These are phyloP conservation scores for Ophiostoma sp. DNA, from an alignment of 2,329 filamentous ascomycete genomes.

Conservation along the genomic window DNA sequence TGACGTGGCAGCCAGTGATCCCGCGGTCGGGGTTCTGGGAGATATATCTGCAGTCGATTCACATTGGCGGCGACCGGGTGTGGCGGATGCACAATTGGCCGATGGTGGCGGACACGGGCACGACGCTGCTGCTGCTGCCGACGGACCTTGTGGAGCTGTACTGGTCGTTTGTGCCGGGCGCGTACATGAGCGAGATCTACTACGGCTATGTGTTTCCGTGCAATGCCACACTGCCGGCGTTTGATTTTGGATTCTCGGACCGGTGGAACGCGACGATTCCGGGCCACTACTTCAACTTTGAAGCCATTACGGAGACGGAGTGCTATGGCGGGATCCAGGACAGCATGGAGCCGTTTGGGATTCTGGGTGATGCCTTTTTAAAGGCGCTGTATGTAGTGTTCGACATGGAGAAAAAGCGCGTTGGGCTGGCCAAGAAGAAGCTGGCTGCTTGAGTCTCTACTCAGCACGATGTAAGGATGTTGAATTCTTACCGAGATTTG, in stretches of 20 bases:
- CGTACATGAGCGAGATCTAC: conserved; percentile 43
- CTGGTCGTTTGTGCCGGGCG: conserved; percentile 51
- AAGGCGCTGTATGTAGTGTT: conserved; percentile 74
- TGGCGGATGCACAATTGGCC: conserved; percentile 41
- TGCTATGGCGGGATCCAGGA: conserved; percentile 77
- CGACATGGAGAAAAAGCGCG: conserved; percentile 46
- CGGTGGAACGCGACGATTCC: conserved; percentile 44
- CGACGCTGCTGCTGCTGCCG: conserved; percentile 59
- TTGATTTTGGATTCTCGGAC: conserved; percentile 47
- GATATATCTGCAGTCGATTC: conserved; percentile 36
- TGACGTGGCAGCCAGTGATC: conserved; percentile 47
- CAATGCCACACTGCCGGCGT: conserved; percentile 44
- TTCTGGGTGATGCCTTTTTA: conserved; percentile 74
- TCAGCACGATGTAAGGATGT: not conserved
- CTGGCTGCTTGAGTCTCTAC: conserved; percentile 29
- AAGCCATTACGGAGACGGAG: conserved; percentile 46
- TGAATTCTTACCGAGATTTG: not conserved
- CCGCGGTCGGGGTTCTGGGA: conserved; percentile 46
- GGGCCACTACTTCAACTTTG: conserved; percentile 44
- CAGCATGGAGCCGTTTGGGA: conserved; percentile 48
- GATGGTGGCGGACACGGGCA: conserved; percentile 64
- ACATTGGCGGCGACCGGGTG: conserved; percentile 33
- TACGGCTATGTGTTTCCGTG: conserved; percentile 53
- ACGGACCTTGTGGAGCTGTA: conserved; percentile 53
- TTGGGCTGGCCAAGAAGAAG: conserved; percentile 46